Base-by-base conservation (phyloP, 352 stramenopile species). In the Phytopythium vexans region DNA sequence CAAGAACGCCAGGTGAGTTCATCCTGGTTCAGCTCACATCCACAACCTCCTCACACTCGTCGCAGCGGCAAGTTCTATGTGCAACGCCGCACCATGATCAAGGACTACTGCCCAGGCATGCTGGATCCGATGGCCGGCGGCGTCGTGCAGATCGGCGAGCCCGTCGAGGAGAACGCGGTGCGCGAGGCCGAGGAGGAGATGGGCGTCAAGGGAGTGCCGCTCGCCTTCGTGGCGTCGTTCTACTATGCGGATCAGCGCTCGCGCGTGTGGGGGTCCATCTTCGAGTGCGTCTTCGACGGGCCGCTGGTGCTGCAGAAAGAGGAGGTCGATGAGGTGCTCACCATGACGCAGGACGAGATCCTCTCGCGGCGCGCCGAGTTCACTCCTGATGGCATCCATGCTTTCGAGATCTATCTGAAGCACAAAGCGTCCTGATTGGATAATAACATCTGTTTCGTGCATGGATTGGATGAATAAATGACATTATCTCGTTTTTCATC, bases 91-190 rank as follows among this genome's bases (percentile, higher is more conserved):
- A 94, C 83, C 34, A 83, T 88, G 70, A 85, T 88, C 62, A 95
- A 96, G 67, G 87, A 96, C 60, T 95, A 94, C 51, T 95, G 87
- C 53, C 82, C 87, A 0, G 86, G 86, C 0, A 86, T 86, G 51
- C 70, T 94, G 34, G 86, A 96, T 49, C 80, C 84, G 6, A 87
- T 92, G 76, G 74, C 86, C 1, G 86, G 87, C 10, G 87, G 87
- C 10, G 86, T 94, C 33, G 82, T 94, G 35, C 78, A 90, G 56
- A 81, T 76, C 53, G 82, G 68, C 32, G 87, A 96, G 55, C 64
- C 74, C 1, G 84, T 87, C 54, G 70, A 82, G 6, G 62, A 80
- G 31, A 93, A 80, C 48, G 85, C 82, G 3, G 61, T 65, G 37
- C 77, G 86, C 10, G 86, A 96, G 61, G 78, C 75, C 6, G 64